These are phyloP conservation scores for Atalantia buxifolia DNA, from an alignment of 345 rosid species.

Conservation along the genomic window DNA sequence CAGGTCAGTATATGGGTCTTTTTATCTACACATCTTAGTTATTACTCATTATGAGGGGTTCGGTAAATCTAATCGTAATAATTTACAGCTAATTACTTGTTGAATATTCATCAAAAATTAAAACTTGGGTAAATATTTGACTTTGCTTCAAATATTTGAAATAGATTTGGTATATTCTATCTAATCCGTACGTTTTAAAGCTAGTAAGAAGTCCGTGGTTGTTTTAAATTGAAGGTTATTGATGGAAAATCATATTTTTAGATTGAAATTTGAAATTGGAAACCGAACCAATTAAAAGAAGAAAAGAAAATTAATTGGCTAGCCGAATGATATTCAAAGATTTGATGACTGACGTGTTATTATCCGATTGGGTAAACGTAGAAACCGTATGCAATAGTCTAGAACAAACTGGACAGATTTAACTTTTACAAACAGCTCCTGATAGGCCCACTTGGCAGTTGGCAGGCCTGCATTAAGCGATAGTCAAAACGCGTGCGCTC, in stretches of 20 bases:
- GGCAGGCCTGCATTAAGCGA: not conserved
- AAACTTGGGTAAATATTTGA: not conserved
- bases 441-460: constrained; percentile 9
- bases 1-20: no score
- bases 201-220: no score
- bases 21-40: not conserved
- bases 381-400: not conserved
- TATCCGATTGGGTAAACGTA: not conserved
- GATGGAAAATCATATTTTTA: no score
- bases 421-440: not conserved
- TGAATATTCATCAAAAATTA: not conserved
- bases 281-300: no score
- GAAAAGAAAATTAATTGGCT: no score
- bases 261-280: no score
- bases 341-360: not conserved
- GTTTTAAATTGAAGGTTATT: no score
- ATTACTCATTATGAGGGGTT: not conserved
- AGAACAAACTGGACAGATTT: not conserved
- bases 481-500: not conserved
- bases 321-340: not conserved
- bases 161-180: no score
- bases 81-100: not conserved
- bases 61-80: not conserved
- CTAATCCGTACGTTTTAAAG: no score
- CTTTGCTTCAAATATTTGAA: no score